These are phyloP conservation scores for Fistulifera pelliculosa DNA, from an alignment of 108 stramenopile species.

Conservation along the genomic window DNA sequence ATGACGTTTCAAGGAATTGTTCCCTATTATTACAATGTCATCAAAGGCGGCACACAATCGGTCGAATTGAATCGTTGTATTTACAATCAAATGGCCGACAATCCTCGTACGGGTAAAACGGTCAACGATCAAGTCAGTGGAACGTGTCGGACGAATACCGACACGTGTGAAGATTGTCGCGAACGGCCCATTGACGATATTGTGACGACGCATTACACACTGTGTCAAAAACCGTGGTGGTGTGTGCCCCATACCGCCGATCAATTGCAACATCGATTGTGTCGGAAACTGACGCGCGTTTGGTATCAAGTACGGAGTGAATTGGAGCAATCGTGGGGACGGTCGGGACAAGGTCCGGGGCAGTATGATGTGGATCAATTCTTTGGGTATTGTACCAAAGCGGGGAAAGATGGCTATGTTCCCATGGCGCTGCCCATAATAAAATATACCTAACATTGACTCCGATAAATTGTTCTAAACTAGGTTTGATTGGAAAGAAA, in stretches of 20 bases:
- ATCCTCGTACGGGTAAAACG: slow-evolving; percentile 39
- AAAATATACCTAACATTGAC: no score
- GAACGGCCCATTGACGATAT: slow-evolving; percentile 34
- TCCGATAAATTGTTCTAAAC: no score
- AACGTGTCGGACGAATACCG: slow-evolving; percentile 34
- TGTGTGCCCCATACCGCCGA: slow-evolving; percentile 45
- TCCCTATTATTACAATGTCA: slow-evolving; percentile 73
- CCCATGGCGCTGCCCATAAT: slow-evolving; percentile 27
- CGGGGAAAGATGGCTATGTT: slow-evolving; percentile 42
- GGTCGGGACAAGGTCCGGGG: slow-evolving; percentile 27
- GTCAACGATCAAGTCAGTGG: slow-evolving; percentile 41
- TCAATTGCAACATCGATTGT: slow-evolving; percentile 28
- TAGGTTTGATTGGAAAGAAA: no score
- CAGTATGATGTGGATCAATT: slow-evolving; percentile 38
- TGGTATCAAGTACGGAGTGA: slow-evolving; percentile 40
- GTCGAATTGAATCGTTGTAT: slow-evolving; percentile 81
- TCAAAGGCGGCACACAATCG: slow-evolving; percentile 35
- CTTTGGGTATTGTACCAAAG: slow-evolving; percentile 48
- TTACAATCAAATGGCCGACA: slow-evolving; percentile 89
- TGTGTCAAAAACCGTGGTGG: slow-evolving; percentile 88
- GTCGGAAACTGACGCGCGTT: slow-evolving; percentile 23
- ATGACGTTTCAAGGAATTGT: slow-evolving; percentile 86
- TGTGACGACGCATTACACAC: slow-evolving; percentile 81
- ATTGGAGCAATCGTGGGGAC: slow-evolving; percentile 47
- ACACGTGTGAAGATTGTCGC: slow-evolving; percentile 66